Conservation (phyloP, 805 yeast species). For the Hanseniaspora guilliermondii region DNA sequence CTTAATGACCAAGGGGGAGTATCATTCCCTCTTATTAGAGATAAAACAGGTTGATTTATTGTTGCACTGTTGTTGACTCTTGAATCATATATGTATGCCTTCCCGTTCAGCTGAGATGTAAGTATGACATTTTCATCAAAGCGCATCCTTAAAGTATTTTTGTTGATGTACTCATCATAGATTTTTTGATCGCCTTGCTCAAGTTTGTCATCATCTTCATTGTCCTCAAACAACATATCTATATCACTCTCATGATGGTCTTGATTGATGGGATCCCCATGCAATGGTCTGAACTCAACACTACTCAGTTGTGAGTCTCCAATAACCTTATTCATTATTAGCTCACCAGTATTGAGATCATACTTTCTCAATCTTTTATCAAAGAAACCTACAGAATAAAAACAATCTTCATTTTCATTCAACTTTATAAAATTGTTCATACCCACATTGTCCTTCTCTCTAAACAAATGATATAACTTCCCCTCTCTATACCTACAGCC, state of each 20-base stretch:
- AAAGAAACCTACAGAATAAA: constrained; percentile 74
- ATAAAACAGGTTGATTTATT: constrained; percentile 29
- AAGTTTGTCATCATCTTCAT: constrained; percentile 30
- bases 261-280: constrained; percentile 22
- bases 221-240: constrained; percentile 46
- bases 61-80: constrained; percentile 32
- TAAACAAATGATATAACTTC: constrained; percentile 60
- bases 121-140: constrained; percentile 46
- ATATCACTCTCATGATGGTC: constrained; percentile 28
- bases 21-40: constrained; percentile 43
- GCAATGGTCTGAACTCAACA: constrained; percentile 53
- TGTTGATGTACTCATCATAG: constrained; percentile 15
- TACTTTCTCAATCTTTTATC: constrained; percentile 68
- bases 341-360: constrained; percentile 70
- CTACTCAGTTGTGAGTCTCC: constrained; percentile 70
- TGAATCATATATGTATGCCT: constrained; percentile 69
- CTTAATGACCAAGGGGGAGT: constrained; percentile 93
- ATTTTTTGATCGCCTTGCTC: constrained; percentile 12
- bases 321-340: constrained; percentile 37
- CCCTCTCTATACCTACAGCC: constrained; percentile 79
- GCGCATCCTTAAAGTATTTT: constrained; percentile 20
- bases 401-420: constrained; percentile 46
- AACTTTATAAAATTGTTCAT: constrained; percentile 64
- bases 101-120: constrained; percentile 75
- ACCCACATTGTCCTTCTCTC: constrained; percentile 24